These are phyloP conservation scores for Sporothrix dimorphospora DNA, from an alignment of 2,329 filamentous ascomycete genomes.

Conservation along the genomic window DNA sequence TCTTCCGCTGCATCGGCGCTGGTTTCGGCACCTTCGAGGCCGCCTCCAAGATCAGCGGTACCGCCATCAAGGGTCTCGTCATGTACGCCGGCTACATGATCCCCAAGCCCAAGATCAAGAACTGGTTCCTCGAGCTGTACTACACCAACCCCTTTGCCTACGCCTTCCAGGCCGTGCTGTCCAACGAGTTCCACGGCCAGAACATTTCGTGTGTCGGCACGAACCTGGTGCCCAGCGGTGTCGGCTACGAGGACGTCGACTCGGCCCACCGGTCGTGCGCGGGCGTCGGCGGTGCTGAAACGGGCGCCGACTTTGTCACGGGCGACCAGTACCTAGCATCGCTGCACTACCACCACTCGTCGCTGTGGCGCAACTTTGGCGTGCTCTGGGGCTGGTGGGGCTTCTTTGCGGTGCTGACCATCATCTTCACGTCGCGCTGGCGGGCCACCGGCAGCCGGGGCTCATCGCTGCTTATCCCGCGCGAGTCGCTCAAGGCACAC, in stretches of 20 bases:
- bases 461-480: constrained; percentile 31
- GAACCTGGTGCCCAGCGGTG: constrained; percentile 71
- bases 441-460: constrained; percentile 20
- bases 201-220: constrained; percentile 69
- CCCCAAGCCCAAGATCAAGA: constrained; percentile 64
- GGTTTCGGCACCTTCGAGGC: constrained; percentile 65
- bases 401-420: constrained; percentile 71
- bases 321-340: constrained; percentile 55
- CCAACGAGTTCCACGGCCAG: constrained; percentile 77
- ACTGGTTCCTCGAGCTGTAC: constrained; percentile 70
- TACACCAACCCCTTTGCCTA: constrained; percentile 68
- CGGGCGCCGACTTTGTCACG: constrained; percentile 63
- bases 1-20: constrained; percentile 64
- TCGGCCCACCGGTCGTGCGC: constrained; percentile 80
- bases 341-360: constrained; percentile 57
- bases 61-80: constrained; percentile 63
- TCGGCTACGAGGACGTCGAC: constrained; percentile 69
- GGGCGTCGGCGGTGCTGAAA: constrained; percentile 69
- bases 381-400: constrained; percentile 75
- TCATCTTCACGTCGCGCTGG: constrained; percentile 61
- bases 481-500: constrained; percentile 30
- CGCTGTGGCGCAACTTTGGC: constrained; percentile 84
- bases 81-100: constrained; percentile 71
- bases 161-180: constrained; percentile 76
- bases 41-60: constrained; percentile 61